Evolutionary conservation across 2,329 filamentous ascomycete species (phyloP).

Genomic region (Tolypocladium ophioglossoides): DNA sequence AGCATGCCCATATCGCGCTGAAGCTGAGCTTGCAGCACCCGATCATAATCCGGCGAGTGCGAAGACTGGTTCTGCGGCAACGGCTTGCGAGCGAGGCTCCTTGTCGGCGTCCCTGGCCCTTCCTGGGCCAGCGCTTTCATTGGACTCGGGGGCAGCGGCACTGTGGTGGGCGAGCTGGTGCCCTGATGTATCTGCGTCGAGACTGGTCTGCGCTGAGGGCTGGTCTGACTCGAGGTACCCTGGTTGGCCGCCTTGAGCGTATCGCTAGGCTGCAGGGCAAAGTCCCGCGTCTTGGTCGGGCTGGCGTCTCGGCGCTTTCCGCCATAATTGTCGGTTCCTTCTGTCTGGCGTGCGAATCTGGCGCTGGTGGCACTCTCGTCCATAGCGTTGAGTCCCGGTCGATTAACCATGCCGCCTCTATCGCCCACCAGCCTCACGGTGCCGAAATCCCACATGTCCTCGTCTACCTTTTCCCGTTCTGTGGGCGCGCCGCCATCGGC

Average conservation of each 20-base stretch:
- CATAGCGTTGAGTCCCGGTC: conserved; percentile 57
- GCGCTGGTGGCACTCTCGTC: conserved; percentile 75
- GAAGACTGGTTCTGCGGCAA: conserved; percentile 34
- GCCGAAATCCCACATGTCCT: conserved; percentile 98
- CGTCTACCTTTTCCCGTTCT: conserved; percentile 49
- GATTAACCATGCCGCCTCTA: conserved; percentile 43
- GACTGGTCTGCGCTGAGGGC: conserved; percentile 49
- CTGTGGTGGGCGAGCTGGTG: conserved; percentile 44
- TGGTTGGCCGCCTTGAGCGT: conserved; percentile 43
- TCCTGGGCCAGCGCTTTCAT: conserved; percentile 19
- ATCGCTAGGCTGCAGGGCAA: conserved; percentile 33
- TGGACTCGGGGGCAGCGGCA: conserved; percentile 43
- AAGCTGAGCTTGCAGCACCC: conserved; percentile 50
- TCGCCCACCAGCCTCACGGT: conserved; percentile 76
- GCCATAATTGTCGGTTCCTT: conserved; percentile 38
- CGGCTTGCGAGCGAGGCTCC: conserved; percentile 25
- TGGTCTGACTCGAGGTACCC: conserved; percentile 43
- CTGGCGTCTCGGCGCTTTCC: conserved; percentile 40
- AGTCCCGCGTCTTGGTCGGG: conserved; percentile 41
- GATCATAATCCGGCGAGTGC: conserved; percentile 50
- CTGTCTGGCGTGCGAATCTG: conserved; percentile 45
- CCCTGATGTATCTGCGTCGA: conserved; percentile 12
- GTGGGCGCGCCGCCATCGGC: conserved; percentile 40
- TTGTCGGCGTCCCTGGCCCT: conserved; percentile 34
- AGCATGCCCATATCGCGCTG: conserved; percentile 50